Conservation (phyloP, 2,329 filamentous ascomycete species). For the Albophoma yamanashiensis region DNA sequence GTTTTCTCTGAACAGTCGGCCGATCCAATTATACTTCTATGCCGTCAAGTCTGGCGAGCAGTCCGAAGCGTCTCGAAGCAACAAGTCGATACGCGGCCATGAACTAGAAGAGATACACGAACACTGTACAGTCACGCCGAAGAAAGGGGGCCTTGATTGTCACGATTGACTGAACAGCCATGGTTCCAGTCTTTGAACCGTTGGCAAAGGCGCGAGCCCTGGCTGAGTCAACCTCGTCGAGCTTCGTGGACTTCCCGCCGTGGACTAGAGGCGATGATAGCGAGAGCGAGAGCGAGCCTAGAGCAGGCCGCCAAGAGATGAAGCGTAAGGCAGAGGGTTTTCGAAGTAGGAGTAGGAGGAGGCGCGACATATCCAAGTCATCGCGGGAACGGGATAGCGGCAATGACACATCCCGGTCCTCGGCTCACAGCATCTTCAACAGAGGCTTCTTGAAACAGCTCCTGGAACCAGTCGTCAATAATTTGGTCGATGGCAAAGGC, state of each 20-base stretch:
- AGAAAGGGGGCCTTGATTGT: neutral
- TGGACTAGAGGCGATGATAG: conserved; percentile 18
- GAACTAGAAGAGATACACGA: neutral
- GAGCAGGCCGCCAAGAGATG: neutral
- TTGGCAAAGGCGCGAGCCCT: conserved; percentile 3
- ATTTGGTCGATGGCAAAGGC: neutral
- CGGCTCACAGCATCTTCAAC: neutral
- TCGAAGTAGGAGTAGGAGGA: neutral
- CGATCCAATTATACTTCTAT: neutral
- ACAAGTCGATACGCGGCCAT: conserved; percentile 1
- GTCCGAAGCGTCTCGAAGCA: neutral
- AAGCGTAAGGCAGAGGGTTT: neutral
- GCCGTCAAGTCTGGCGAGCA: neutral
- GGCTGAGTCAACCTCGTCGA: neutral
- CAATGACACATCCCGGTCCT: neutral
- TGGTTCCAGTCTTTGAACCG: neutral
- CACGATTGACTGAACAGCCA: neutral
- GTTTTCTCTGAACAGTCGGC: neutral
- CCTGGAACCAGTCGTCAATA: neutral
- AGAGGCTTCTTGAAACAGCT: neutral
- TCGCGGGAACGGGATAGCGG: neutral
- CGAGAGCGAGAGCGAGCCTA: conserved; percentile 5
- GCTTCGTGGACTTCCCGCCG: conserved; percentile 5
- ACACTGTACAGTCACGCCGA: neutral
- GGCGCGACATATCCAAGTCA: neutral